Evolutionary conservation across 2,329 filamentous ascomycete genomes (phyloP), one percentile per base, ranked within the genome.

Genomic region (Zelopaecilomyces penicillatus): DNA sequence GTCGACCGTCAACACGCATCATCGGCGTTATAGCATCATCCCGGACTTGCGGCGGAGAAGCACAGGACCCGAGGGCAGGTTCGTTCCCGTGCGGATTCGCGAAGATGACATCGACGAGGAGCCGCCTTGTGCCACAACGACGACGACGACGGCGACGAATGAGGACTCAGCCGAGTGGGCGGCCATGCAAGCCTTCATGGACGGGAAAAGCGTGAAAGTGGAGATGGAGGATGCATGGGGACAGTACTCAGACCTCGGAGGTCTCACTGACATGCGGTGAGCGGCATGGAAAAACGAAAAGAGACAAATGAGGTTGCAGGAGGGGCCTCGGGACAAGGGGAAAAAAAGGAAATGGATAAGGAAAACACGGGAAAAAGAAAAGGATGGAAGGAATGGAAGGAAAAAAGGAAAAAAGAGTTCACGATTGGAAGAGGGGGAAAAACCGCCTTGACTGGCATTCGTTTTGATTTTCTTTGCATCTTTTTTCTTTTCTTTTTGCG

Each of bases 221-320:
- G 48, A 49, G 41, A 30, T 44, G 7, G 54, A 55, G 19, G 54
- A 54, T 30, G 64, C 64, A 4, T 74, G 69, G 70, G 70, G 69
- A 50, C 67, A 72, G 54, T 74, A 69, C 48, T 60, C 63, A 29
- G 67, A 70, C 9, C 54, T 74, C 4, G 71, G 71, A 31, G 71
- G 71, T 0, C 52, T 73, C 39, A 73, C 64, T 2, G 63, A 65
- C 47, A 57, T 64, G 51, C 54, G 54, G 37, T 66, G 52, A 63
- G 19, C 19, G 19, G 19, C 19, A 19, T 19, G 19, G 3, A 19
- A 3, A 19, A 19, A n/a, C n/a, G n/a, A n/a, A 19, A 19, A 19
- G 3, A 19, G 19, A 3, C 3, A 2, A 19, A 19, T 19, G 19
- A 19, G 19, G 19, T 19, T 19, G 19, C 19, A 19, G 19, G 19